Base-by-base conservation (phyloP, 306 rosid genomes). In the Cotoneaster glaucophyllus region DNA sequence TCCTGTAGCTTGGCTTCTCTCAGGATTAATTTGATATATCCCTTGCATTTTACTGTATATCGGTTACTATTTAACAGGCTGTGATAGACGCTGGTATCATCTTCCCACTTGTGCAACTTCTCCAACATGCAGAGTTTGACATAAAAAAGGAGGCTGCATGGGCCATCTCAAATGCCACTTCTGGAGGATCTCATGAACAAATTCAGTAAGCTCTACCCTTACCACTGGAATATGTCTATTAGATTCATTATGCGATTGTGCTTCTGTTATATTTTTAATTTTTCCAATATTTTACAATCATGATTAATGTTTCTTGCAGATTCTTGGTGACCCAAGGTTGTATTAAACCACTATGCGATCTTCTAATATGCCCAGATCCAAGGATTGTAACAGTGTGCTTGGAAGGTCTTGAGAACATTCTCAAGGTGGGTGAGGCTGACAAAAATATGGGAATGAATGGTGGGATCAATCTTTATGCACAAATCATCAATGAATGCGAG, bases 121-220 rank as follows among this genome's bases (percentile, higher is more conserved):
- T 90, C 64, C 85, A 86, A 79, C 62, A 79, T 75, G 86, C 92
- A 4, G 96, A 90, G 69, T 87, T 90, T 64, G 92, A 88, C 31
- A 81, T 90, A 66, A 90, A 90, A 88, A 90, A 86, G 86, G 96
- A 90, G 79, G 96, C 96, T 67, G 92, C 90, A 6, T 90, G 92
- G 96, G 96, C 90, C 22, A 79, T 90, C 72, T 86, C 90, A 54
- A 90, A 90, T 83, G 92, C 90, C 48, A 90, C 90, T 64, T 87
- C 90, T 48, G 92, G 90, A 53, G 96, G 96, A 50, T 84, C 90
- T 72, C 85, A 82, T 71, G 92, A 88, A 48, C 96, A 90, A 83
- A 86, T 90, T 65, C 85, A 88, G 92, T 90, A 90, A 66, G 87
- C 34, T 80, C 70, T 24, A 56, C 54, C 62, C 11, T 48, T 28